Evolutionary conservation across 345 rosid genomes (phyloP), one percentile per base, ranked within the genome.

Genomic region (Salix exigua): DNA sequence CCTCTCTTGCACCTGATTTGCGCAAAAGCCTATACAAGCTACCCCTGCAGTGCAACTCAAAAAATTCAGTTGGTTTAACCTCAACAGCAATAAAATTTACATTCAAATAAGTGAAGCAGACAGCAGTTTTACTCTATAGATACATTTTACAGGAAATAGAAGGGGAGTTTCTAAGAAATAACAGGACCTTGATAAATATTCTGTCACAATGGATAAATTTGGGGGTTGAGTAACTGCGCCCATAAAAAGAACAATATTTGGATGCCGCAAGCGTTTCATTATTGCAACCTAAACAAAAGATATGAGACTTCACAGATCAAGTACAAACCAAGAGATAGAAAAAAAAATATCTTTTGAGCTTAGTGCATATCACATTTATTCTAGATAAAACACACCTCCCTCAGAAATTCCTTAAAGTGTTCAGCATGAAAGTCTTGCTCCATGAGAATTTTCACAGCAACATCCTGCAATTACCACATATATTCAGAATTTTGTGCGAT

Each of bases 381-480:
- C 70, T 16, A 74, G 74, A 48, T 33, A 35, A 37, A 50, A 72
- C 79, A 68, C 72, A 94, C 99, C 98, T 96, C 99, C 84, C 98
- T 91, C 89, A 94, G 74, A 87, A 94, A 96, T 86, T 96, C 99
- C 83, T 88, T 88, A 62, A 88, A 87, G 31, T 90, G 93, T 81
- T 96, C 99, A 48, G 87, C 91, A 82, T 89, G 97, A 79, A 88
- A 89, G 72, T 94, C 99, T 87, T 96, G 99, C 82, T 94, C 99
- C 99, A 96, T 96, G 81, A 96, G 98, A 83, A 94, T 92, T 90
- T 96, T 96, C 88, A 96, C 99, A 28, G 99, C 99, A 82, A 96
- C 99, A 84, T 96, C 98, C 99, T 96, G 88, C 40, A 81, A 66
- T 80, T 79, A 78, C 76, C 42, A 75, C 46, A 74, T 26, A 48